Evolutionary conservation across 2,329 filamentous ascomycete species (phyloP).

Genomic region (Exophiala bonariae): DNA sequence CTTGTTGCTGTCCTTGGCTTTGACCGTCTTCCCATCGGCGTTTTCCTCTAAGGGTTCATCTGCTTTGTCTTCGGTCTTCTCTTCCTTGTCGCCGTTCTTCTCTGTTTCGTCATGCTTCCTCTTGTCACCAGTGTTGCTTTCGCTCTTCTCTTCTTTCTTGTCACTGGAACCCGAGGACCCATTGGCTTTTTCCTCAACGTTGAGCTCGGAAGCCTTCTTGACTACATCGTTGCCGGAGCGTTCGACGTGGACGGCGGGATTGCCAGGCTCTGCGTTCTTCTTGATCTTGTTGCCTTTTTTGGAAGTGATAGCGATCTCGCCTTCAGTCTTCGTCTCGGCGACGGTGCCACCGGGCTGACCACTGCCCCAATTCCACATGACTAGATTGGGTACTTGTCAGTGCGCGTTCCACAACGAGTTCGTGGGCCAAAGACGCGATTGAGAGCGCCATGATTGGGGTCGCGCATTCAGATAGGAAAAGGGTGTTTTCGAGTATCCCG

Average conservation of each 20-base stretch:
- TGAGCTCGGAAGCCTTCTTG: slow-evolving; percentile 62
- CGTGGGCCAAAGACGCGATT: background rate
- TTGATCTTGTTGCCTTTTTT: slow-evolving; percentile 65
- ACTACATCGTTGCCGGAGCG: slow-evolving; percentile 65
- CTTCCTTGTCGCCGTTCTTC: slow-evolving; percentile 15
- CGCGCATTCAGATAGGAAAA: slow-evolving; percentile 6
- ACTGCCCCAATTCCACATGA: slow-evolving; percentile 63
- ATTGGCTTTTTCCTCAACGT: slow-evolving; percentile 50
- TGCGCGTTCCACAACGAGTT: background rate
- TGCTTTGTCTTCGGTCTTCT: slow-evolving; percentile 12
- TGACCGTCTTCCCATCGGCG: slow-evolving; percentile 39
- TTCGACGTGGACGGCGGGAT: slow-evolving; percentile 62
- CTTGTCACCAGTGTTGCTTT: slow-evolving; percentile 31
- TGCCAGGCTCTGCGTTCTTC: slow-evolving; percentile 60
- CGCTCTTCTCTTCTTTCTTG: slow-evolving; percentile 39
- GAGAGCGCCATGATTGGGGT: background rate
- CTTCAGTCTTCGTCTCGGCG: slow-evolving; percentile 56
- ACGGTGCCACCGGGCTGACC: slow-evolving; percentile 59
- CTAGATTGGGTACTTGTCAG: slow-evolving; percentile 37
- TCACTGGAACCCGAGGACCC: slow-evolving; percentile 9
- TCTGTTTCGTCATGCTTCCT: slow-evolving; percentile 40
- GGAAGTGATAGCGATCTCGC: slow-evolving; percentile 61
- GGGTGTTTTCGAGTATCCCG: slow-evolving; percentile 1
- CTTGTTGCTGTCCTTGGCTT: slow-evolving; percentile 22
- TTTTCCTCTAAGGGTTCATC: slow-evolving; percentile 34